phyloP scores from a whole-genome alignment of 306 rosid genomes.

The Chamaecrista fasciculata region DNA sequence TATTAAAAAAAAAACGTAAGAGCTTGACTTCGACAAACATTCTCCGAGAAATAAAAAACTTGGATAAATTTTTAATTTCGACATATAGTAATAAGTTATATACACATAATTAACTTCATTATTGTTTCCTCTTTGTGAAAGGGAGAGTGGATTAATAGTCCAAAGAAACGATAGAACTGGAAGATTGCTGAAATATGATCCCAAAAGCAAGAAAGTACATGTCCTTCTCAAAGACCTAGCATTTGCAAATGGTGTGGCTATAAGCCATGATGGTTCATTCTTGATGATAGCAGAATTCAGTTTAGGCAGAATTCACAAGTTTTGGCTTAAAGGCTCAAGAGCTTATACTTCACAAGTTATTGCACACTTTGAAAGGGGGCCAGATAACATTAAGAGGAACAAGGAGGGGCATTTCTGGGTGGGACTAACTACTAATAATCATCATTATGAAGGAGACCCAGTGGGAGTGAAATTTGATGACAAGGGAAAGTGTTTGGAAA shows the following conservation, averaged over 20 bases:
- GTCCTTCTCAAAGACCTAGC: slow-evolving; percentile 38
- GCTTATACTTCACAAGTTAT: slow-evolving; percentile 20
- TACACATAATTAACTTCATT: too few relatives aligned
- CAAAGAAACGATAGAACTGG: slow-evolving; percentile 45
- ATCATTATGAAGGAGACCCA: background rate
- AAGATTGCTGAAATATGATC: slow-evolving; percentile 33
- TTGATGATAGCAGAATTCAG: slow-evolving; percentile 35
- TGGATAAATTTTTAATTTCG: too few relatives aligned
- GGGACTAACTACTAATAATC: slow-evolving; percentile 21
- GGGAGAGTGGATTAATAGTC: slow-evolving; percentile 22
- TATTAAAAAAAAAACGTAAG: too few relatives aligned
- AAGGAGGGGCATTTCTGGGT: slow-evolving; percentile 42
- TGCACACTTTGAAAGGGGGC: slow-evolving; percentile 27
- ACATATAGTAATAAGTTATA: too few relatives aligned
- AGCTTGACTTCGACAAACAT: too few relatives aligned
- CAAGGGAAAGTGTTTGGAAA: slow-evolving; percentile 24
- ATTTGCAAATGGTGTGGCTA: slow-evolving; percentile 58
- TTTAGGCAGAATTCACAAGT: slow-evolving; percentile 12
- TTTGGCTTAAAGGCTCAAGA: slow-evolving; percentile 39
- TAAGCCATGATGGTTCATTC: slow-evolving; percentile 43
- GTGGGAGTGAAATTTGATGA: slow-evolving; percentile 43
- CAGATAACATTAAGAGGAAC: slow-evolving; percentile 49
- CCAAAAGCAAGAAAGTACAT: slow-evolving; percentile 21
- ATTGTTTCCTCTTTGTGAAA: background rate
- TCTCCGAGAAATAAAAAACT: too few relatives aligned